phyloP scores from a whole-genome alignment of 805 yeast species.

The Cyberlindnera mississippiensis region DNA sequence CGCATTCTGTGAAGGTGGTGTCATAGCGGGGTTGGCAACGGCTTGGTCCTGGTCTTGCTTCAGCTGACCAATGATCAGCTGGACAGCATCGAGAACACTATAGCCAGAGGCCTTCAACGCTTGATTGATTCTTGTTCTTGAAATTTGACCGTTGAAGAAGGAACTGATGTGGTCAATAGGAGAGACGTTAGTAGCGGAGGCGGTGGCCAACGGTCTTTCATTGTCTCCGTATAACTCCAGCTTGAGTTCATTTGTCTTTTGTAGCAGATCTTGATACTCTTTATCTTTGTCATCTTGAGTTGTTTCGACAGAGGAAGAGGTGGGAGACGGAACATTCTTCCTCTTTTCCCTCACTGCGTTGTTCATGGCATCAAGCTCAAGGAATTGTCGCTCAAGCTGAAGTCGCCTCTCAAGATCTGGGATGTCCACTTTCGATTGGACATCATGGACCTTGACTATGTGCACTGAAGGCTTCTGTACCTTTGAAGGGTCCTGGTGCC shows the following conservation, averaged over 20 bases:
- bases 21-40: background rate
- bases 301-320: too few relatives aligned
- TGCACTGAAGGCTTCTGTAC: constrained; percentile 9
- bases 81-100: constrained; percentile 29
- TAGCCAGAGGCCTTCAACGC: constrained; percentile 35
- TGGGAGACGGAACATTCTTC: too few relatives aligned
- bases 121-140: constrained; percentile 33
- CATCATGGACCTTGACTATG: constrained; percentile 22
- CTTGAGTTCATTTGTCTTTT: constrained; percentile 20
- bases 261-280: constrained; percentile 19
- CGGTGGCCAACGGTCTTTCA: constrained; percentile 2
- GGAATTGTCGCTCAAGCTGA: constrained; percentile 24
- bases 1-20: too few relatives aligned
- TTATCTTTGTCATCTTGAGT: constrained; percentile 3
- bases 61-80: constrained; percentile 19
- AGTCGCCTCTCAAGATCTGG: constrained; percentile 27
- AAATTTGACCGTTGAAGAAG: constrained; percentile 30
- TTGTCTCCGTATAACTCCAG: constrained; percentile 18
- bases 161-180: constrained; percentile 36
- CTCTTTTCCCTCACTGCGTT: background rate
- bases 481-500: constrained; percentile 33
- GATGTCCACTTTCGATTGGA: constrained; percentile 19
- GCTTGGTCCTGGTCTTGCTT: constrained; percentile 12
- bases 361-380: constrained; percentile 16
- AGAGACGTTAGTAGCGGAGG: constrained; percentile 14